Evolutionary conservation across 768 basidiomycete genomes (phyloP).

Genomic region (Clavaria fumosa): DNA sequence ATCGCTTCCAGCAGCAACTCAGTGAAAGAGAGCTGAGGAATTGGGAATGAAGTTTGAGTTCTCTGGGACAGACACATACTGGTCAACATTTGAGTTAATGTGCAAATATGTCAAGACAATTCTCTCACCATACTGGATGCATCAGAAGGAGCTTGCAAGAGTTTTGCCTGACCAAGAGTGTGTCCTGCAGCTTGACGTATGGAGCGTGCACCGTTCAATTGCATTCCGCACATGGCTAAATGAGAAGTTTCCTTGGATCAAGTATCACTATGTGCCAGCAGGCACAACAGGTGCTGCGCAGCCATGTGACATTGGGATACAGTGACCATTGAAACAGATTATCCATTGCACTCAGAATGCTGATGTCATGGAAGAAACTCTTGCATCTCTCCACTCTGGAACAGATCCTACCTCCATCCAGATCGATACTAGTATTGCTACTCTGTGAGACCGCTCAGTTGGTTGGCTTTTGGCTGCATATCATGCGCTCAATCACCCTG

Average conservation of each 20-base stretch:
- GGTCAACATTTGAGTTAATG: conserved; percentile 16
- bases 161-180: conserved; percentile 5
- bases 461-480: conserved; percentile 21
- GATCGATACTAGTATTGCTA: conserved; percentile 12
- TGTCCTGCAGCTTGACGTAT: conserved; percentile 14
- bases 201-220: conserved; percentile 22
- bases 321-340: conserved; percentile 15
- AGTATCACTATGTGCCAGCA: conserved; percentile 19
- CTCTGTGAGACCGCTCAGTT: conserved; percentile 13
- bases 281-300: conserved; percentile 18
- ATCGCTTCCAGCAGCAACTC: too few relatives aligned
- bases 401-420: conserved; percentile 1
- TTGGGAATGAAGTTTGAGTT: conserved; percentile 12
- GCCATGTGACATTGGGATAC: conserved; percentile 21
- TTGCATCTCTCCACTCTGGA: conserved; percentile 9
- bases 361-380: conserved; percentile 17
- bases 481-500: conserved; percentile 14
- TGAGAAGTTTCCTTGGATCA: conserved; percentile 17
- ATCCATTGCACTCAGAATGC: conserved; percentile 12
- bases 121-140: conserved; percentile 11
- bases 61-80: conserved; percentile 14
- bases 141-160: conserved; percentile 6
- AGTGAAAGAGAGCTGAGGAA: too few relatives aligned
- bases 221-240: conserved; percentile 23
- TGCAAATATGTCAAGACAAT: conserved; percentile 12